Conservation (phyloP, 164 flowering plant genomes). For the Umbellularia californica region DNA sequence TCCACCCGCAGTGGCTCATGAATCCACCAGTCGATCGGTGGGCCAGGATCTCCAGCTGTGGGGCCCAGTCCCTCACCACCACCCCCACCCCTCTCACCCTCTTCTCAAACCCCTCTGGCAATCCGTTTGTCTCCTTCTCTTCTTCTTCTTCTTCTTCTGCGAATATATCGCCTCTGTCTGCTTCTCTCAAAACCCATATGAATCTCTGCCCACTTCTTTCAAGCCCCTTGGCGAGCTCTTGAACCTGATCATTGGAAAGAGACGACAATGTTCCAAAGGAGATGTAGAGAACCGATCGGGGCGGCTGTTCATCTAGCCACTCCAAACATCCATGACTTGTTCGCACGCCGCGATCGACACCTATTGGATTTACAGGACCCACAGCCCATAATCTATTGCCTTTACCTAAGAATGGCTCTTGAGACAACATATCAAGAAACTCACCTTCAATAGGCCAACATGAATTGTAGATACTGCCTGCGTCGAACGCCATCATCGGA, state of each 20-base stretch:
- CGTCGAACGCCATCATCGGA: conserved; percentile 5
- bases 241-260: conserved; percentile 32
- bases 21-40: conserved; percentile 46
- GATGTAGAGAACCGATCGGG: conserved; percentile 43
- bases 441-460: conserved; percentile 37
- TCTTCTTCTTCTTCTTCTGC: not conserved
- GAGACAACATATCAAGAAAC: conserved; percentile 29
- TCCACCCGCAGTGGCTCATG: conserved; percentile 64
- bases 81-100: conserved; percentile 34
- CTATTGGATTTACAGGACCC: conserved; percentile 56
- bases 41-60: conserved; percentile 43
- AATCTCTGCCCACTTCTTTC: conserved; percentile 42
- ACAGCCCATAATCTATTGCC: conserved; percentile 45
- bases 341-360: not conserved
- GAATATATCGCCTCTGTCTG: conserved; percentile 36
- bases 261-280: conserved; percentile 57
- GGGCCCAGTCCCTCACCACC: conserved; percentile 49
- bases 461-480: conserved; percentile 49
- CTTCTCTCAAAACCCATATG: conserved; percentile 59
- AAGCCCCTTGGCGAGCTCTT: conserved; percentile 49
- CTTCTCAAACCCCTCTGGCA: conserved; percentile 49
- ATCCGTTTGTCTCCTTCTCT: not conserved
- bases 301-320: conserved; percentile 53
- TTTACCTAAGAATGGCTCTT: conserved; percentile 9
- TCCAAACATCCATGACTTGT: conserved; percentile 19